Base-by-base conservation (phyloP, 2,329 filamentous ascomycete species). In the Exserohilum rostratum region DNA sequence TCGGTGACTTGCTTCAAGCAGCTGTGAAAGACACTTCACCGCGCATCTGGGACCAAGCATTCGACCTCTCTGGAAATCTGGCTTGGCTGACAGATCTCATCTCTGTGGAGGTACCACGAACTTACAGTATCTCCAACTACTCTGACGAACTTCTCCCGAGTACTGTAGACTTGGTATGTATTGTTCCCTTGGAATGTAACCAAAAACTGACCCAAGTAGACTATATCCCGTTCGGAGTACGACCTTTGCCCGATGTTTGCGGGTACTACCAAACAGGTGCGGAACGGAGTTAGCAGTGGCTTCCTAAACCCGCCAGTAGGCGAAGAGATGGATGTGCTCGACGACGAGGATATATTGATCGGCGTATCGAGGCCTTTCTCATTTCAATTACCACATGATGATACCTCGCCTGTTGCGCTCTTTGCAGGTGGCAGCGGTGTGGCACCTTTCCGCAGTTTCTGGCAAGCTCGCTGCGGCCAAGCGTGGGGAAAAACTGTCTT, bases 371-470 rank as follows among this genome's bases (percentile, higher is more conserved):
- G 81, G 0, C 82, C 82, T 0, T 74, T 81, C 1, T 74, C 79
- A 1, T 84, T 85, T 62, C 81, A 83, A 42, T 71, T 84, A 0
- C 82, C 82, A 0, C 69, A 82, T 5, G 79, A 83, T 31, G 72
- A 76, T 12, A 80, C 80, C 29, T 79, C 80, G 0, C 82, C 81
- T 0, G 82, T 81, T 17, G 80, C 80, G 0, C 80, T 80, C 61
- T 84, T 84, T 59, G 82, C 82, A 0, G 82, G 82, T 77, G 47
- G 77, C 12, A 65, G 60, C 38, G 64, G 64, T 13, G 61, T 68
- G 27, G 64, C 65, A 11, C 65, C 65, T 10, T 66, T 68, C 40
- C 58, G 65, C 15, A 64, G 61, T 46, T 66, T 68, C 35, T 68
- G 65, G 64, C 64, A 68, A 47, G 50, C 57, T 37, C 64, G 64